Evolutionary conservation across 345 rosid genomes (phyloP), one percentile per base, ranked within the genome.

Genomic region (Moringa oleifera): DNA sequence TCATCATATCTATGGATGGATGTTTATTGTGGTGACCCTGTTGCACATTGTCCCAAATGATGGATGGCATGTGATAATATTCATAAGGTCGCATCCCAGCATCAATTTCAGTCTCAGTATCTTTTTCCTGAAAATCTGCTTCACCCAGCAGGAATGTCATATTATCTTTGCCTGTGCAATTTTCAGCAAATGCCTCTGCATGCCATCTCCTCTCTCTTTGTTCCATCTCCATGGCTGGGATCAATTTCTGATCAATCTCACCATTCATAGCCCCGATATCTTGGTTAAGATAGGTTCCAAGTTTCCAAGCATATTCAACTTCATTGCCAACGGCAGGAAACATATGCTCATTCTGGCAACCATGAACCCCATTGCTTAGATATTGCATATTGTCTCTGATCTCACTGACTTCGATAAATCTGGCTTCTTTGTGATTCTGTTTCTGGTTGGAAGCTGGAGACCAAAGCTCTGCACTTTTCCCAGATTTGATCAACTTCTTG

Each of bases 401-500:
- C 15, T 36, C 37, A 50, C 18, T 68, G 57, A 9, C 64, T 16
- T 8, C 20, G 20, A 47, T 24, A 20, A 62, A 47, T 2, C 28
- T 18, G 24, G 51, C 46, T 37, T 31, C 64, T 62, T 58, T 74
- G 54, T 51, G 67, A 23, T 73, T 61, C 17, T 50, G 57, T 53
- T 28, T 64, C 55, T 51, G 55, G 58, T 62, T 50, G 25, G 62
- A 64, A 47, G 18, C 61, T 56, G 77, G 77, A 68, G 72, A 72
- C 77, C 73, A 63, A 55, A 81, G 57, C 74, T 83, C 75, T n/a
- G 88, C 94, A 71, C 65, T 68, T 72, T 89, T 89, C 6, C 91
- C 87, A 57, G 79, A 80, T 58, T 62, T 78, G 53, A 45, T 66
- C 71, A 89, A 61, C 80, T 68, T 85, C 71, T 76, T 79, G 25